These are phyloP conservation scores for Moesziomyces parantarcticus DNA, from an alignment of 1,284 basidiomycete genomes.

Conservation along the genomic window DNA sequence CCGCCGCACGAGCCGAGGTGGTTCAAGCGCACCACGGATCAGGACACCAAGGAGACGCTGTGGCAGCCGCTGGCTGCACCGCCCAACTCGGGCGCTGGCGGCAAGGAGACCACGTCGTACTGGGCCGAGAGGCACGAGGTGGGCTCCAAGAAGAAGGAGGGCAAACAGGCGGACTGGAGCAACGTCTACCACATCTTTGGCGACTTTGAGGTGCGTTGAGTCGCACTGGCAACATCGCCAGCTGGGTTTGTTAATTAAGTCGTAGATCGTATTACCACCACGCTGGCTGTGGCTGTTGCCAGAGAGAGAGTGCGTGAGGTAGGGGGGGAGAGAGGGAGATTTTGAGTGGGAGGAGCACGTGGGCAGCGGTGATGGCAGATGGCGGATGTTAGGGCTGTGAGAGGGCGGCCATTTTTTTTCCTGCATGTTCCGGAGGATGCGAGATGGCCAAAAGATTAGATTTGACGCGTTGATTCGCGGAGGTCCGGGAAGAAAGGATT, in stretches of 20 bases:
- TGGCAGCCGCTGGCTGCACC: conserved; percentile 49
- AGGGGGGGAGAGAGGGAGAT: too few species aligned
- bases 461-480: background rate
- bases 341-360: background rate
- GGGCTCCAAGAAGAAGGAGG: conserved; percentile 31
- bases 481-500: background rate
- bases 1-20: conserved; percentile 80
- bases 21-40: conserved; percentile 63
- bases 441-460: background rate
- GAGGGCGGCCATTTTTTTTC: background rate
- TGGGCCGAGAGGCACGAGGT: conserved; percentile 54
- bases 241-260: background rate
- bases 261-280: background rate
- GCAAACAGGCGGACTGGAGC: conserved; percentile 44
- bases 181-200: conserved; percentile 58
- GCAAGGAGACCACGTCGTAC: conserved; percentile 46
- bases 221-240: background rate
- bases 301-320: too few species aligned
- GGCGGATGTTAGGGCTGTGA: too few species aligned
- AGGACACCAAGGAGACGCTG: conserved; percentile 58
- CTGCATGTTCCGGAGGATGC: background rate
- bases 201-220: conserved; percentile 53
- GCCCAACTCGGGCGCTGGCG: conserved; percentile 4
- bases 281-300: too few species aligned
- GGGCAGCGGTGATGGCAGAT: too few species aligned